Percentiles rank a stretch among this genome's conserved stretches.
These are phyloP conservation scores for Lachancea fermentati DNA, from an alignment of 805 yeast genomes.

Conservation along the genomic window DNA sequence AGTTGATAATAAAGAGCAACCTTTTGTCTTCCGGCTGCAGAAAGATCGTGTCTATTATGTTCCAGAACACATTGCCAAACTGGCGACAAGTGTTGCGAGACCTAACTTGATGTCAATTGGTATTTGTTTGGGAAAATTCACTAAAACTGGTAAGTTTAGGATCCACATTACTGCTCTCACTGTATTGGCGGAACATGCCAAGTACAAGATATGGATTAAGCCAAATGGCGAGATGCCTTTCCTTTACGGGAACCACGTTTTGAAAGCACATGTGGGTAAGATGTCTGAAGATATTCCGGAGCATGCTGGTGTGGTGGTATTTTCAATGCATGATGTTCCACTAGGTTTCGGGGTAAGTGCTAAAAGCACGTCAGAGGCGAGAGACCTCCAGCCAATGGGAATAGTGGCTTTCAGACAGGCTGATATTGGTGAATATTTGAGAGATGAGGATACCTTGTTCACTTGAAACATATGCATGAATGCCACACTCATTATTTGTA, in stretches of 20 bases:
- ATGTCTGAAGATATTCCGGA: constrained; percentile 98
- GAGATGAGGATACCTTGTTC: constrained; percentile 95
- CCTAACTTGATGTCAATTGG: constrained; percentile 89
- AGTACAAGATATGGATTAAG: constrained; percentile 93
- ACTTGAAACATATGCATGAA: constrained; percentile 39
- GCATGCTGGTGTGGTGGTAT: constrained; percentile 91
- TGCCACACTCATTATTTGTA: not conserved
- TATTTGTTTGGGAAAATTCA: constrained; percentile 90
- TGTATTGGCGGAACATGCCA: constrained; percentile 79
- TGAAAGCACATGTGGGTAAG: constrained; percentile 94
- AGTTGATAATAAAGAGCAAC: constrained; percentile 73
- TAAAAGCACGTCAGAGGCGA: constrained; percentile 82
- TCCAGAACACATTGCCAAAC: constrained; percentile 70
- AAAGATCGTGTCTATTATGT: constrained; percentile 96
- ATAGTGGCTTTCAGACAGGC: constrained; percentile 96
- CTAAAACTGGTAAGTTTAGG: constrained; percentile 95
- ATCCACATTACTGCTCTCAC: constrained; percentile 89
- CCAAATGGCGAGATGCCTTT: constrained; percentile 98
- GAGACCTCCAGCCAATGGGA: constrained; percentile 85
- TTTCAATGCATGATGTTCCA: constrained; percentile 87
- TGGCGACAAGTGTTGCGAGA: constrained; percentile 89
- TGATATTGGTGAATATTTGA: constrained; percentile 94
- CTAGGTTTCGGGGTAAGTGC: constrained; percentile 95
- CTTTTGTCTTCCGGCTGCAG: constrained; percentile 92
- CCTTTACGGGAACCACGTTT: constrained; percentile 90